A percentile compares a stretch with the other conserved stretches of the same genome.
Evolutionary conservation across 2,329 filamentous ascomycete genomes (phyloP).

Genomic region (Aureobasidium subglaciale): DNA sequence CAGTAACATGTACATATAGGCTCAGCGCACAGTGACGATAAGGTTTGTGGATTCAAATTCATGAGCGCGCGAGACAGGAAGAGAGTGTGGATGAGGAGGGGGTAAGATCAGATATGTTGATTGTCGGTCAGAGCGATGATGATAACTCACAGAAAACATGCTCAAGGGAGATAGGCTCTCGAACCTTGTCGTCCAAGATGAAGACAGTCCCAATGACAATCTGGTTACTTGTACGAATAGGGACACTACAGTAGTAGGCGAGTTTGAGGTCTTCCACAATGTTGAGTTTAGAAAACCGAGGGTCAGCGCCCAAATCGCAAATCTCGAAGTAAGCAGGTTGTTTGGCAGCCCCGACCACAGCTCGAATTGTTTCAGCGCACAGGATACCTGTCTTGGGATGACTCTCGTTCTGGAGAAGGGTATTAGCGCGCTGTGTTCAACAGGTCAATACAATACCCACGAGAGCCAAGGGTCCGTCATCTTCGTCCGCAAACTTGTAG

Average conservation of each 20-base stretch:
- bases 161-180: constrained; percentile 18
- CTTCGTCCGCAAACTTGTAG: constrained; percentile 20
- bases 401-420: constrained; percentile 35
- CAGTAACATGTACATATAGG: constrained; percentile 20
- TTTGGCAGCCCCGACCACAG: constrained; percentile 20
- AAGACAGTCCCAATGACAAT: constrained; percentile 29
- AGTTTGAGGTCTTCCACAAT: constrained; percentile 27
- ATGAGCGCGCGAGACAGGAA: no score
- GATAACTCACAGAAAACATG: constrained; percentile 17
- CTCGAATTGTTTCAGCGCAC: constrained; percentile 45
- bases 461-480: constrained; percentile 26
- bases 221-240: constrained; percentile 27
- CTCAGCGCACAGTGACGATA: not conserved
- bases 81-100: no score
- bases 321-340: constrained; percentile 32
- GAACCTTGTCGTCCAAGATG: constrained; percentile 23
- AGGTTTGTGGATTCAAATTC: no score
- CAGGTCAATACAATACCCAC: constrained; percentile 20
- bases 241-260: constrained; percentile 29
- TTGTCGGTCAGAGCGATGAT: no score
- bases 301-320: constrained; percentile 25
- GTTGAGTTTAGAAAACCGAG: constrained; percentile 24
- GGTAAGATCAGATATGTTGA: no score
- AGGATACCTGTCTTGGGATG: constrained; percentile 56
- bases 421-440: not conserved